These are phyloP conservation scores for Phytophthora pini DNA, from an alignment of 352 stramenopile species.

Conservation along the genomic window DNA sequence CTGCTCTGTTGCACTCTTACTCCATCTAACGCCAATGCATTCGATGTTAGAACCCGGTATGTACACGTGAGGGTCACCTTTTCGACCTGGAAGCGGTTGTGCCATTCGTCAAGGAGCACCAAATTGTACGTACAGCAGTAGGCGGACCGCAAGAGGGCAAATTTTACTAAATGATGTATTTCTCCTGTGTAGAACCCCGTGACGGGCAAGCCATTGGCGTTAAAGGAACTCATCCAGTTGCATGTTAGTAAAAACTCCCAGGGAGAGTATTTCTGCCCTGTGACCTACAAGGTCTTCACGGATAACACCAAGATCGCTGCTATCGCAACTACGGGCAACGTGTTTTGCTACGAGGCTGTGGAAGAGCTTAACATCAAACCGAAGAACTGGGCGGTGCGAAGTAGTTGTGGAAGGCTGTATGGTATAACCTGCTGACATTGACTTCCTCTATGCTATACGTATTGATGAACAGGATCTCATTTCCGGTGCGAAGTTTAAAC, in stretches of 20 bases:
- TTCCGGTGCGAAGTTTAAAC: constrained; percentile 91
- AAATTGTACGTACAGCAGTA: constrained; percentile 69
- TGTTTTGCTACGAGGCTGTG: constrained; percentile 97
- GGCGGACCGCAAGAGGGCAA: neutral
- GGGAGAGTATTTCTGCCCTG: constrained; percentile 88
- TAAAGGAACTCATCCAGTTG: constrained; percentile 95
- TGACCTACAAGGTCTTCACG: constrained; percentile 97
- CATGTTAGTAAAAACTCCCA: constrained; percentile 86
- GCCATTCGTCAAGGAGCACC: constrained; percentile 96
- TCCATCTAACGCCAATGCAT: neutral
- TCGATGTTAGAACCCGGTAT: constrained; percentile 90
- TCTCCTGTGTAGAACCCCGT: constrained; percentile 89
- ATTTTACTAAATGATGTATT: constrained; percentile 1
- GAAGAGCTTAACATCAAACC: constrained; percentile 98
- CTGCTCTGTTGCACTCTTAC: neutral
- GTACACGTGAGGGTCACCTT: constrained; percentile 94
- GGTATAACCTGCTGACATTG: constrained; percentile 21
- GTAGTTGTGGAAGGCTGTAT: neutral
- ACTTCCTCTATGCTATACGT: constrained; percentile 6
- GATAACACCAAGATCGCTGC: constrained; percentile 90
- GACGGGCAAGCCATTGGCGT: constrained; percentile 88
- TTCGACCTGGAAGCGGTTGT: constrained; percentile 98
- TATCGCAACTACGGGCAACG: constrained; percentile 91
- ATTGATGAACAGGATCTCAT: constrained; percentile 88
- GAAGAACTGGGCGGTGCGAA: constrained; percentile 94